Conservation (phyloP, 176 grass and related monocot genomes). For the Luzula sylvatica region DNA sequence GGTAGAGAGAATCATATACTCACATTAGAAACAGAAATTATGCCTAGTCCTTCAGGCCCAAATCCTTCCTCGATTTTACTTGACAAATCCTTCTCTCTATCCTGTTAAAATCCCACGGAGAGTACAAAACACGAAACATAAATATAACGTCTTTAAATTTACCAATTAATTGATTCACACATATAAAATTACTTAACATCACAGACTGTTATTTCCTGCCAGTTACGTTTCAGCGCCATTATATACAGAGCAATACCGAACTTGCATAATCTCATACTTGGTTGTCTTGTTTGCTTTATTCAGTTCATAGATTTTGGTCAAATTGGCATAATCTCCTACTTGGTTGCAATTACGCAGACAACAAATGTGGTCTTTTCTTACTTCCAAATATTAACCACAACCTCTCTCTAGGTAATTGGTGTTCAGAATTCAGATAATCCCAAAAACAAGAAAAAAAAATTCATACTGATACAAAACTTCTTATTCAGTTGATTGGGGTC, state of each 20-base stretch:
- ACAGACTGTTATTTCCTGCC: too few relatives aligned
- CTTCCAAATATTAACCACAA: too few relatives aligned
- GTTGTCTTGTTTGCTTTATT: too few relatives aligned
- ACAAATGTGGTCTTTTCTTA: too few relatives aligned
- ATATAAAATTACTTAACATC: not conserved
- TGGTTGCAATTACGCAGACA: too few relatives aligned
- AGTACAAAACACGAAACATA: not conserved
- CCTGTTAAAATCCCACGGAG: constrained; percentile 36
- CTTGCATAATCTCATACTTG: not conserved
- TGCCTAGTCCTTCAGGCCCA: constrained; percentile 67
- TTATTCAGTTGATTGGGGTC: not conserved
- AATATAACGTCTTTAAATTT: not conserved
- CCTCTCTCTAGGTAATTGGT: too few relatives aligned
- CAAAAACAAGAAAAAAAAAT: not conserved
- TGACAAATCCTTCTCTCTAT: constrained; percentile 52
- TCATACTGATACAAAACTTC: not conserved
- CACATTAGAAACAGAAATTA: constrained; percentile 76
- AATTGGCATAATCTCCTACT: too few relatives aligned
- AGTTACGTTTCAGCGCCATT: too few relatives aligned
- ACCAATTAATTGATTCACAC: not conserved
- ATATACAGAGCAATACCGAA: not conserved
- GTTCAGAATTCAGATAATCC: not conserved
- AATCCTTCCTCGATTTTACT: constrained; percentile 80
- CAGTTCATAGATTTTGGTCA: too few relatives aligned
- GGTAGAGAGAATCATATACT: constrained; percentile 13